Conservation (phyloP, 345 rosid genomes). For the Eucalyptus victrix region DNA sequence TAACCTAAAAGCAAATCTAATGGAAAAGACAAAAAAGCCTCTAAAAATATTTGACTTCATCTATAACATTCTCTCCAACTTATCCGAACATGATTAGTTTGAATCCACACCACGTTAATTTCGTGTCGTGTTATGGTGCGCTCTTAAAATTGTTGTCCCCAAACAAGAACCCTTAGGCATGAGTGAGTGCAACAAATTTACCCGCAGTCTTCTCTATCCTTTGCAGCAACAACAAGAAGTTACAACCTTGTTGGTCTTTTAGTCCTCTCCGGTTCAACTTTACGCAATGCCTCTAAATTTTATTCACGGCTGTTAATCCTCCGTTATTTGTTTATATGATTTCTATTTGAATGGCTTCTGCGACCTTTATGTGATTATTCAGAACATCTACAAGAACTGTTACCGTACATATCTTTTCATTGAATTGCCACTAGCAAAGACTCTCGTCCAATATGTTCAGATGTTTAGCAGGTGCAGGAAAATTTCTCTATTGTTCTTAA, state of each 20-base stretch:
- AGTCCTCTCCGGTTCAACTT: neutral
- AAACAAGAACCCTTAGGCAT: neutral
- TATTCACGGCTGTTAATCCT: neutral
- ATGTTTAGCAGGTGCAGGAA: neutral
- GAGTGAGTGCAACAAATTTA: neutral
- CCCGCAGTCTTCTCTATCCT: neutral
- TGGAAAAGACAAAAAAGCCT: accelerated
- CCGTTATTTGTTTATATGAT: neutral
- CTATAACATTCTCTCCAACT: neutral
- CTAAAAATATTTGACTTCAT: no score
- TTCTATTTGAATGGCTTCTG: neutral
- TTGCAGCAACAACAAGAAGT: neutral
- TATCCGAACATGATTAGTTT: neutral
- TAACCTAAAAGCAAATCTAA: no score
- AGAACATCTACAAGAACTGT: neutral
- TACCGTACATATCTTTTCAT: neutral
- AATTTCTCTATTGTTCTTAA: neutral
- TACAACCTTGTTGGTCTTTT: neutral
- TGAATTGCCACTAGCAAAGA: neutral
- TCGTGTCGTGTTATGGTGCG: neutral
- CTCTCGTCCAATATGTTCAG: neutral
- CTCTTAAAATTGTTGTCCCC: neutral
- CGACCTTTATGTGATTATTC: neutral
- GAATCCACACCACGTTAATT: neutral
- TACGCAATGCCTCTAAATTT: neutral